A percentile compares a stretch with the other conserved stretches of the same genome.
Evolutionary conservation across 352 stramenopile genomes (phyloP).

Genomic region (Phytopythium sindhum): DNA sequence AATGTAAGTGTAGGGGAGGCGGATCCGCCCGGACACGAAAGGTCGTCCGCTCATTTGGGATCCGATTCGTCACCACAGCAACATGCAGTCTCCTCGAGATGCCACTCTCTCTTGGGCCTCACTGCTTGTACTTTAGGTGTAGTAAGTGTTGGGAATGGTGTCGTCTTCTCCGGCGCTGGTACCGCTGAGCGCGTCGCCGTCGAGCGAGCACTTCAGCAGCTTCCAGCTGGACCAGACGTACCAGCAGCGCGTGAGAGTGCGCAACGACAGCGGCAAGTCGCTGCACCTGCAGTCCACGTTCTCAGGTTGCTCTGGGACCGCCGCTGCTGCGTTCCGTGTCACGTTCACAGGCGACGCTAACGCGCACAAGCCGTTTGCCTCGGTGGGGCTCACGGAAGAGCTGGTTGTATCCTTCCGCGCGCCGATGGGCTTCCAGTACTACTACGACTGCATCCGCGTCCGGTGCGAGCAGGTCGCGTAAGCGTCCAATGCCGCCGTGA

Average conservation of each 20-base stretch:
- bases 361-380: constrained; percentile 64
- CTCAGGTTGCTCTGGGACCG: constrained; percentile 19
- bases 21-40: constrained; percentile 7
- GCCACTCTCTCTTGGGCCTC: neutral
- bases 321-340: constrained; percentile 42
- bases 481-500: constrained; percentile 41
- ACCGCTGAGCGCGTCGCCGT: constrained; percentile 45
- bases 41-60: constrained; percentile 4
- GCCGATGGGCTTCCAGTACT: constrained; percentile 73
- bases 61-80: neutral
- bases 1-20: neutral
- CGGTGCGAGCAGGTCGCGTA: constrained; percentile 70
- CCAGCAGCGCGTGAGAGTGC: constrained; percentile 63
- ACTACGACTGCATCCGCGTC: constrained; percentile 87
- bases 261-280: constrained; percentile 75
- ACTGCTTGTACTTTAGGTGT: no score
- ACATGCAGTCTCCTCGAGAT: neutral
- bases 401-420: constrained; percentile 73
- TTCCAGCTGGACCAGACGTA: constrained; percentile 63
- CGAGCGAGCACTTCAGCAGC: constrained; percentile 87
- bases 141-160: neutral
- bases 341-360: constrained; percentile 30
- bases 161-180: neutral
- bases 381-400: constrained; percentile 72
- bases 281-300: constrained; percentile 70